A percentile compares a stretch with the other conserved stretches of the same genome.
Evolutionary conservation across 345 rosid species (phyloP).

Genomic region (Lumnitzera littorea): DNA sequence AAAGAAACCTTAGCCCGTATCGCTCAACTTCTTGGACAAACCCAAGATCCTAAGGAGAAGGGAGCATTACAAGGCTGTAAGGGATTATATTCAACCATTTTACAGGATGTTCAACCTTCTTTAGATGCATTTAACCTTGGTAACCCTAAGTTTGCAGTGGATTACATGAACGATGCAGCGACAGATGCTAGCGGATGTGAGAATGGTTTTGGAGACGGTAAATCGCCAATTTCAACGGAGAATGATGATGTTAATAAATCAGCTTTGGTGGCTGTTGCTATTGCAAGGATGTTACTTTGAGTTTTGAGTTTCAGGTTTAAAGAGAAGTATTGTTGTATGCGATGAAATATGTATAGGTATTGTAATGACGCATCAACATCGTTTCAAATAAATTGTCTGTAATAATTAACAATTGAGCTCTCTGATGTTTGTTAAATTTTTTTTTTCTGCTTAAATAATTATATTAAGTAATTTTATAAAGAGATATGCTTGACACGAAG

Average conservation of each 20-base stretch:
- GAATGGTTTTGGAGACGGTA: conserved; percentile 10
- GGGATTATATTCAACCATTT: conserved; percentile 12
- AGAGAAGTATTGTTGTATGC: background rate
- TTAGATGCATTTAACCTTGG: conserved; percentile 16
- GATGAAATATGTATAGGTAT: too few relatives aligned
- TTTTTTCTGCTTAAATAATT: too few relatives aligned
- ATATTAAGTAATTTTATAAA: too few relatives aligned
- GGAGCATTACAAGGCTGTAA: conserved; percentile 13
- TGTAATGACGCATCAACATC: too few relatives aligned
- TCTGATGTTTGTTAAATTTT: too few relatives aligned
- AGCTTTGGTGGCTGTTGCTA: conserved; percentile 19
- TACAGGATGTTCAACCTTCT: conserved; percentile 15
- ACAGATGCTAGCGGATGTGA: conserved; percentile 17
- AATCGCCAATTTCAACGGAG: conserved; percentile 18
- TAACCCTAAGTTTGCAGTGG: conserved; percentile 21
- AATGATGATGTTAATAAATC: conserved; percentile 15
- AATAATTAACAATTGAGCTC: too few relatives aligned
- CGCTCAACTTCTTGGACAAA: conserved; percentile 5
- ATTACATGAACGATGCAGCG: conserved; percentile 13
- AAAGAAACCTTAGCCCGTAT: conserved; percentile 11
- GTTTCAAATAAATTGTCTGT: too few relatives aligned
- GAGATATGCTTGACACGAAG: too few relatives aligned
- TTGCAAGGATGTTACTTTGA: conserved; percentile 24
- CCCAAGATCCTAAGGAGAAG: conserved; percentile 13
- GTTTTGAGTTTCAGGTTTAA: background rate